Evolutionary conservation across 805 yeast genomes (phyloP).

Genomic region (Yueomyces sinensis): DNA sequence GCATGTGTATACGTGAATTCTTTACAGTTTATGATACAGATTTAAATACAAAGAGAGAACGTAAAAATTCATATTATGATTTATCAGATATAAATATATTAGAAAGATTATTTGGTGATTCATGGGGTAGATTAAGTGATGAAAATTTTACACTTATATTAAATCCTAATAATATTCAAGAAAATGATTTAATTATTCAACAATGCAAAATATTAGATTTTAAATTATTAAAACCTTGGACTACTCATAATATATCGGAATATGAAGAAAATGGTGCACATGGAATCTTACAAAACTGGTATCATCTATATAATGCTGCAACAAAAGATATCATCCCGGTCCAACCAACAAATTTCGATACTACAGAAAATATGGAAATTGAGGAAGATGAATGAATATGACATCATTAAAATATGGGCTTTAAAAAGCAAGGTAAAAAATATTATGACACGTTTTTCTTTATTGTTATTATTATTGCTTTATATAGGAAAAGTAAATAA

Average conservation of each 20-base stretch:
- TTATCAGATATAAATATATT: conserved; percentile 14
- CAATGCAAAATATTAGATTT: conserved; percentile 14
- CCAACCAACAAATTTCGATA: too few relatives aligned
- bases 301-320: background rate
- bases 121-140: conserved; percentile 20
- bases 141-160: conserved; percentile 9
- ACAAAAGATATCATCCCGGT: too few relatives aligned
- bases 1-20: conserved; percentile 21
- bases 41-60: conserved; percentile 4
- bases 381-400: too few relatives aligned
- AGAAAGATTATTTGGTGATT: conserved; percentile 17
- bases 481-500: too few relatives aligned
- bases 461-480: too few relatives aligned
- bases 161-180: background rate
- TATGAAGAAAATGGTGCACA: too few relatives aligned
- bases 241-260: background rate
- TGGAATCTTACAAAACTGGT: background rate
- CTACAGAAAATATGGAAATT: too few relatives aligned
- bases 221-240: conserved; percentile 15
- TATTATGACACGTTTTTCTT: too few relatives aligned
- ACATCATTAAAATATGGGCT: too few relatives aligned
- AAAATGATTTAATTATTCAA: background rate
- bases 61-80: conserved; percentile 5
- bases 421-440: too few relatives aligned
- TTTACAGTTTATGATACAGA: conserved; percentile 20